These are phyloP conservation scores for Begonia loranthoides DNA, from an alignment of 306 rosid genomes.

Conservation along the genomic window DNA sequence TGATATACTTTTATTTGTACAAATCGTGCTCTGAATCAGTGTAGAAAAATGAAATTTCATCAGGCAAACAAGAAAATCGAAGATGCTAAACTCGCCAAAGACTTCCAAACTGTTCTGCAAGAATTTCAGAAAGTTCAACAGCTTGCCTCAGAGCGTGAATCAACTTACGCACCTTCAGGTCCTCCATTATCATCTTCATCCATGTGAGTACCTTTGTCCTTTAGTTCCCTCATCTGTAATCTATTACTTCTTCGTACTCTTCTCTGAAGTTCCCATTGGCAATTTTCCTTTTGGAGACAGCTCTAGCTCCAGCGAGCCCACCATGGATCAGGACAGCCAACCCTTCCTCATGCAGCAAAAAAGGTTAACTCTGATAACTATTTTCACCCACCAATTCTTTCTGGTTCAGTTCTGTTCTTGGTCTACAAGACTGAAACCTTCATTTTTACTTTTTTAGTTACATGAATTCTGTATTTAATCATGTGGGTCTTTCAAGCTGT, in stretches of 20 bases:
- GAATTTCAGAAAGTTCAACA: constrained; percentile 68
- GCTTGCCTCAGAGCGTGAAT: constrained; percentile 69
- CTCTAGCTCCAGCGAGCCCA: constrained; percentile 31
- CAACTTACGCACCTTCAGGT: constrained; percentile 37
- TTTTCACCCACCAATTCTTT: constrained; percentile 5
- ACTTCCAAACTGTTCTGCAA: constrained; percentile 61
- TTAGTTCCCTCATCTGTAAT: background rate
- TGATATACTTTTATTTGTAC: background rate
- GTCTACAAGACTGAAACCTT: too few species aligned
- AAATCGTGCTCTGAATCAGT: background rate
- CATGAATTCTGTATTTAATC: too few species aligned
- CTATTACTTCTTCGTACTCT: background rate
- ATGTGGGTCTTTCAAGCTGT: too few species aligned
- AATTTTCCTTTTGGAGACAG: constrained; percentile 18
- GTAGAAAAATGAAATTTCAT: background rate
- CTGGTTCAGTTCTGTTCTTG: background rate
- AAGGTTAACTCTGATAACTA: constrained; percentile 25
- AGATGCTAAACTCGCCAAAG: constrained; percentile 75
- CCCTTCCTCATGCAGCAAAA: constrained; percentile 44
- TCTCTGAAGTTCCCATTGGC: constrained; percentile 4
- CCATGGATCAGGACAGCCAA: constrained; percentile 33
- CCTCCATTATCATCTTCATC: constrained; percentile 5
- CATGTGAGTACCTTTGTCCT: background rate
- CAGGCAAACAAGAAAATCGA: constrained; percentile 50
- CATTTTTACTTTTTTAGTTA: too few species aligned